These are phyloP conservation scores for Erythrophleum fordii DNA, from an alignment of 306 rosid genomes.

Conservation along the genomic window DNA sequence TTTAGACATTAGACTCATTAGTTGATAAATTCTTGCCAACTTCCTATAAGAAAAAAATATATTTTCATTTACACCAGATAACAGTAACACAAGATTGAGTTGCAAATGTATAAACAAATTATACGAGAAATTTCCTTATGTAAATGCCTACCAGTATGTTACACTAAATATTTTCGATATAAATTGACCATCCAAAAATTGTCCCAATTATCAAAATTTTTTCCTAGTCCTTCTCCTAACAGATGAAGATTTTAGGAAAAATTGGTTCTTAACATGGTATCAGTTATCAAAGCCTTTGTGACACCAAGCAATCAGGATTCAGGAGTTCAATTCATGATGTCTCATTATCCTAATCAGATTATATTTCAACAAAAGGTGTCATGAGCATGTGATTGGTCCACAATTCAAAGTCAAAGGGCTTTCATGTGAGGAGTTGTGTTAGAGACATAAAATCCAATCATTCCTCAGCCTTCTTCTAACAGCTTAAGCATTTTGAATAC, in stretches of 20 bases:
- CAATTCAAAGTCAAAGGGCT: neutral
- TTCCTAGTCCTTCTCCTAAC: neutral
- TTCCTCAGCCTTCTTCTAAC: neutral
- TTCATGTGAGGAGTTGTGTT: neutral
- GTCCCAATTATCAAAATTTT: neutral
- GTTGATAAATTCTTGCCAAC: constrained; percentile 9
- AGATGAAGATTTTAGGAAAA: neutral
- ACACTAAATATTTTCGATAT: neutral
- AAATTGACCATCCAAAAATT: neutral
- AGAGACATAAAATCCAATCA: neutral
- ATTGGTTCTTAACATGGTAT: neutral
- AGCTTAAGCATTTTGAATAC: neutral
- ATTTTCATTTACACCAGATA: neutral
- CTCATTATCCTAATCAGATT: neutral
- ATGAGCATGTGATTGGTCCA: neutral
- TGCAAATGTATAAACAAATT: neutral
- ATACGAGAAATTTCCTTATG: neutral
- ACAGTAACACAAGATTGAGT: constrained; percentile 7
- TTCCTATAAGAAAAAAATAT: neutral
- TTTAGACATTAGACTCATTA: neutral
- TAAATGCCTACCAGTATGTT: neutral
- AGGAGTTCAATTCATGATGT: neutral
- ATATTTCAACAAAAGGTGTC: neutral
- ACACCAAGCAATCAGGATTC: neutral
- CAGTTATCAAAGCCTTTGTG: neutral